Evolutionary conservation across 805 yeast genomes (phyloP).

Genomic region (Komagataella pseudopastoris): DNA sequence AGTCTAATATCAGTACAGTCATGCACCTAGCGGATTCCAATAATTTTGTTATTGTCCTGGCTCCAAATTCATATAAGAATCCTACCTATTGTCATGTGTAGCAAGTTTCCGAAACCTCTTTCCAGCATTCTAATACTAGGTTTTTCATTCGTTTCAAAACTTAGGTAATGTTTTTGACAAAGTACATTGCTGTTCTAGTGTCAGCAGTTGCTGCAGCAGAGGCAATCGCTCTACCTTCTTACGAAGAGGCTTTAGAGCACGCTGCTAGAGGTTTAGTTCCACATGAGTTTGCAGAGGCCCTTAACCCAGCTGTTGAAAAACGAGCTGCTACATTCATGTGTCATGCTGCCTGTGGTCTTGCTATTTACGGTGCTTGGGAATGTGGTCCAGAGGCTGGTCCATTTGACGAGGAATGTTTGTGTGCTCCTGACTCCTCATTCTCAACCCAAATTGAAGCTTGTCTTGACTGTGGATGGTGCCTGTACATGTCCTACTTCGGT

Average conservation of each 20-base stretch:
- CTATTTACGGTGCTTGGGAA: background rate
- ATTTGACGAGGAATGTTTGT: conserved; percentile 1
- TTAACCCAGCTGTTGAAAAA: background rate
- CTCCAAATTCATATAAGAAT: background rate
- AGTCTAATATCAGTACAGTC: background rate
- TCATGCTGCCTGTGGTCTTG: background rate
- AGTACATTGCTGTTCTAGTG: background rate
- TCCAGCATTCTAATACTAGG: background rate
- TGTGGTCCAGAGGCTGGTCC: background rate
- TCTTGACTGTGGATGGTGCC: conserved; percentile 7
- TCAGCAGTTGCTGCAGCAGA: background rate
- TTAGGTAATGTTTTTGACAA: background rate
- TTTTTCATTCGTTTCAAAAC: background rate
- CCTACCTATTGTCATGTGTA: background rate
- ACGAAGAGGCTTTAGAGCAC: background rate
- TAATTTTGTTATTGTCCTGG: background rate
- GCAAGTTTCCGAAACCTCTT: background rate
- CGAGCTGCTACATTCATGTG: conserved; percentile 3
- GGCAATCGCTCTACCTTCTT: background rate
- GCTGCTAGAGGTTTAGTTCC: background rate
- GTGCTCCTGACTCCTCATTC: conserved; percentile 6
- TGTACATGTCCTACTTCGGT: conserved; percentile 4
- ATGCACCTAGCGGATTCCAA: background rate
- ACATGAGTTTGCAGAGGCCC: background rate
- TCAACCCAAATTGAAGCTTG: conserved; percentile 1